phyloP scores from a whole-genome alignment of 2,329 filamentous ascomycete genomes.

The Taxawa tesnikishii region DNA sequence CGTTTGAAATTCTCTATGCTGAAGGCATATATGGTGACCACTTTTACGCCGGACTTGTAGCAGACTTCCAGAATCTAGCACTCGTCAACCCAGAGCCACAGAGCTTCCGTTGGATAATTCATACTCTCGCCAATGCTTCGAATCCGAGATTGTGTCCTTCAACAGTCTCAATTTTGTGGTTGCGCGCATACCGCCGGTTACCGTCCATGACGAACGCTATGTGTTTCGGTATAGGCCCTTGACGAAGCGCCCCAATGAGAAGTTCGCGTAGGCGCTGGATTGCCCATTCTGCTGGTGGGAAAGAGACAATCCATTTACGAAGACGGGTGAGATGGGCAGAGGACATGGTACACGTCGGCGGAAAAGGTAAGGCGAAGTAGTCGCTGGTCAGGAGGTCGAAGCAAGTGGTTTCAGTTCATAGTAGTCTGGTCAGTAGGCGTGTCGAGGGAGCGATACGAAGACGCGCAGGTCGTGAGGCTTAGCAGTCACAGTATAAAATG shows the following conservation, averaged over 20 bases:
- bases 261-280: constrained; percentile 67
- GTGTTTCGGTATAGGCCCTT: constrained; percentile 87
- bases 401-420: no score
- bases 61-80: constrained; percentile 78
- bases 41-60: constrained; percentile 93
- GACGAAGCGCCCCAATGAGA: constrained; percentile 75
- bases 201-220: constrained; percentile 99
- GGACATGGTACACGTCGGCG: no score
- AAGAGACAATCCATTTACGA: constrained; percentile 68
- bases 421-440: no score
- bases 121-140: constrained; percentile 77
- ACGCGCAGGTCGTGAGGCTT: no score
- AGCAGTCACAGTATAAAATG: no score
- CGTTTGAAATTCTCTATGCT: constrained; percentile 99
- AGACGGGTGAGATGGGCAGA: constrained; percentile 46
- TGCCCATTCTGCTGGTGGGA: constrained; percentile 86
- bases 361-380: no score
- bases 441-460: no score
- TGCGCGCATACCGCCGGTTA: constrained; percentile 82
- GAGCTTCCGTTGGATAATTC: constrained; percentile 15
- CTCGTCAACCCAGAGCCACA: not conserved
- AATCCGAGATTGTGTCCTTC: constrained; percentile 95
- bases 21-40: constrained; percentile 96
- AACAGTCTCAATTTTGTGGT: constrained; percentile 86
- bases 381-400: no score